phyloP scores from a whole-genome alignment of 2,329 filamentous ascomycete genomes.

The Penicillium sclerotiorum region DNA sequence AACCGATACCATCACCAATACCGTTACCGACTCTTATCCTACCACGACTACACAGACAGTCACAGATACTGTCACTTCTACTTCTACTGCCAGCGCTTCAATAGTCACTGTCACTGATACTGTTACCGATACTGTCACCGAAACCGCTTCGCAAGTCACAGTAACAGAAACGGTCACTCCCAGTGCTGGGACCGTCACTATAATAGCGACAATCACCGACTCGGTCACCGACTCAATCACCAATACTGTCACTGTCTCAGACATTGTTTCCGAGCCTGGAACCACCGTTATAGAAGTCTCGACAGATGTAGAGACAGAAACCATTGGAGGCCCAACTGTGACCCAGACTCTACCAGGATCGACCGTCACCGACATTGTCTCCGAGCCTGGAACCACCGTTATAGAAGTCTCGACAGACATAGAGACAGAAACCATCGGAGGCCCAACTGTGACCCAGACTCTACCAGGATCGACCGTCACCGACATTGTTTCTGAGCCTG shows the following conservation, averaged over 20 bases:
- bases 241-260: not conserved
- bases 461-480: not conserved
- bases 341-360: constrained; percentile 2
- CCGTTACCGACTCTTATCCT: not conserved
- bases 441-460: not conserved
- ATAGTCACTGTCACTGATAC: constrained; percentile 3
- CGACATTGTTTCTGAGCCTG: not conserved
- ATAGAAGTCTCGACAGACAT: not conserved
- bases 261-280: not conserved
- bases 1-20: constrained; percentile 2
- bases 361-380: not conserved
- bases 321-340: constrained; percentile 8
- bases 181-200: not conserved
- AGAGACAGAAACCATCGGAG: not conserved
- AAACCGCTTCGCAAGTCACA: too few species aligned
- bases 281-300: not conserved
- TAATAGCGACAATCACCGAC: constrained; percentile 3
- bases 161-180: constrained; percentile 1
- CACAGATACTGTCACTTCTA: constrained; percentile 3
- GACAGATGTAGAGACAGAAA: not conserved
- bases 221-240: not conserved
- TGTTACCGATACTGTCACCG: constrained; percentile 2
- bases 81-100: not conserved
- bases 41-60: not conserved
- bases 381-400: not conserved